Evolutionary conservation across 2,329 filamentous ascomycete species (phyloP), one percentile per base, ranked within the genome.

Genomic region (Colletotrichum limetticola): DNA sequence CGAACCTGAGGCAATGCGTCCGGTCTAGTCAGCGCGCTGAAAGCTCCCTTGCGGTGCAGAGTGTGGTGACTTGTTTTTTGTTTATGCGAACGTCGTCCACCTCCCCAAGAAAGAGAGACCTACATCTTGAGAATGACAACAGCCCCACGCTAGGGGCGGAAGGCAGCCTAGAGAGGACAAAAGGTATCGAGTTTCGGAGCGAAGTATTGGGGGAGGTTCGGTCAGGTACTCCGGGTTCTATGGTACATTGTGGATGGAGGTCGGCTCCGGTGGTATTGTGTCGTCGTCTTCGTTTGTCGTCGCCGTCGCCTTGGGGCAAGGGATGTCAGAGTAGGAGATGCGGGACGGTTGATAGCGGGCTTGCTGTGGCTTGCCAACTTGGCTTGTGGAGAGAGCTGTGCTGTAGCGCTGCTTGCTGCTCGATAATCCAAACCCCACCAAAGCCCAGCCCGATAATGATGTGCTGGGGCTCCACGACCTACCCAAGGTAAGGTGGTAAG

Each of bases 1-100:
- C 97, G 86, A 99, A 99, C 97, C 95, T 98, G 75, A 5, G 59
- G 26, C 2, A 5, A 3, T 53, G 22, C 11, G 32, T 32, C 42
- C 5, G 55, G 24, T 14, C 32, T 72, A 82, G 80, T 75, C 55
- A 66, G 61, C 65, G 58, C 8, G 53, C 49, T n/a, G 26, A 2
- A 7, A 28, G 22, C 53, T 28, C 42, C 8, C 42, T 49, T n/a
- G 42, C 42, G 42, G 19, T 19, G 42, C 19, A 11, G 42, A 9
- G 19, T 49, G 19, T 49, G 42, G 19, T 49, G 42, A 49, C 19
- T 49, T 11, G 9, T 3, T 49, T 11, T 9, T 49, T n/a, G 19
- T 16, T 42, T 19, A 2, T 9, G 56, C n/a, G n/a, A 22, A 5
- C 26, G 35, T 30, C 53, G 8, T 68, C 46, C 53, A 19, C 57